Conservation (phyloP, 129 eudicot genomes). For the Artemisia argyi region DNA sequence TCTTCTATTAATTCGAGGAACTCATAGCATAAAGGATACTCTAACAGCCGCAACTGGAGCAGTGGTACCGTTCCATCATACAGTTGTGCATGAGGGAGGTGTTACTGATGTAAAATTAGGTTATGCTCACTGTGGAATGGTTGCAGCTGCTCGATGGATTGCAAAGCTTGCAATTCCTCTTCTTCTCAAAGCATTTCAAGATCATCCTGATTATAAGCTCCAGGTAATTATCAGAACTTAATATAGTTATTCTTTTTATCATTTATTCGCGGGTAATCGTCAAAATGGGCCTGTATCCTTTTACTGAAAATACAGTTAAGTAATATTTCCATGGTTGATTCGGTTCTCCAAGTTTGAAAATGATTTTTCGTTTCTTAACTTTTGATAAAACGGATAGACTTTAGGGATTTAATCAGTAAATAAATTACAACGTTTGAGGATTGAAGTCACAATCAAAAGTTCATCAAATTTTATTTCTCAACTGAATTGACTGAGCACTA, state of each 20-base stretch:
- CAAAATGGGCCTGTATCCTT: no score
- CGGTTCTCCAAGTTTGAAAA: no score
- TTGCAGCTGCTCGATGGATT: conserved; percentile 99
- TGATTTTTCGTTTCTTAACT: no score
- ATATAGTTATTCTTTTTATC: neutral
- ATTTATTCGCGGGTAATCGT: neutral
- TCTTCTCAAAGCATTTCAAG: conserved; percentile 54
- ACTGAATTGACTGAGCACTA: no score
- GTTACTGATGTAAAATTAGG: conserved; percentile 83
- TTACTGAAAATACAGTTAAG: no score
- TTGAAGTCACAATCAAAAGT: no score
- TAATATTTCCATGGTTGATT: no score
- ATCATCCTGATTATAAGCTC: conserved; percentile 76
- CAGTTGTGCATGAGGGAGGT: conserved; percentile 89
- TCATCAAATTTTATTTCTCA: no score
- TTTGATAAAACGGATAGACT: no score
- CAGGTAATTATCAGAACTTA: conserved; percentile 46
- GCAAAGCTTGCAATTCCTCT: conserved; percentile 90
- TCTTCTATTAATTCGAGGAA: conserved; percentile 91
- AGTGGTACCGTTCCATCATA: conserved; percentile 95
- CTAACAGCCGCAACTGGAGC: conserved; percentile 98
- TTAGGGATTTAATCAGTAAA: no score
- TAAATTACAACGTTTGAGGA: no score
- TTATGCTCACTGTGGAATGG: conserved; percentile 99
- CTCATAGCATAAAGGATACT: conserved; percentile 96